A percentile compares a stretch with the other conserved stretches of the same genome.
phyloP scores from a whole-genome alignment of 345 rosid species.

The Dovyalis caffra region DNA sequence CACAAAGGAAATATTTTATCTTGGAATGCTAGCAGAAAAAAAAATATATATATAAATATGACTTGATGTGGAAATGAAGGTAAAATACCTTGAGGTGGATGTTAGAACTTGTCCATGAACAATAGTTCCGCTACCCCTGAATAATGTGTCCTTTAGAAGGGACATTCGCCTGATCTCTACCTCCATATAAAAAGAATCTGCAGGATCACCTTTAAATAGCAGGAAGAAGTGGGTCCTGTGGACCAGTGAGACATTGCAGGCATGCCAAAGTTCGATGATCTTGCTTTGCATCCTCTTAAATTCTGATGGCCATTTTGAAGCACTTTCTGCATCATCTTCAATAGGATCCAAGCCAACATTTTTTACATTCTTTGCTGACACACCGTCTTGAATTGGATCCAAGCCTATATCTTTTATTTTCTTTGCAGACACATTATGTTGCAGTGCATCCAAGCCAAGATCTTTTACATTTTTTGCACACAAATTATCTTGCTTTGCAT shows the following conservation, averaged over 20 bases:
- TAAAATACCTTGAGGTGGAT: constrained; percentile 52
- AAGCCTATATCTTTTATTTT: constrained; percentile 62
- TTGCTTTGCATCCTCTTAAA: constrained; percentile 65
- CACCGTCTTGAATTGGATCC: constrained; percentile 54
- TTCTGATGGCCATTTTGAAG: constrained; percentile 51
- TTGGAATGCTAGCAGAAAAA: background rate
- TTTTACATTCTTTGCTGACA: constrained; percentile 45
- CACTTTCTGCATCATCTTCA: constrained; percentile 41
- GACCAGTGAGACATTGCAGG: constrained; percentile 68
- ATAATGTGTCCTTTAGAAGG: constrained; percentile 58
- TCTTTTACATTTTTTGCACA: constrained; percentile 53
- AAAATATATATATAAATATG: no score
- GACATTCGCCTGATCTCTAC: constrained; percentile 75
- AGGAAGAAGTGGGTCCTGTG: constrained; percentile 92
- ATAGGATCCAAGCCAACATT: constrained; percentile 81
- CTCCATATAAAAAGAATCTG: constrained; percentile 82
- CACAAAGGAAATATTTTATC: background rate
- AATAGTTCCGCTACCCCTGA: constrained; percentile 41
- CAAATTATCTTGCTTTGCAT: constrained; percentile 54
- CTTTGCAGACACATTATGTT: constrained; percentile 43
- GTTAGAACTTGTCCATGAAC: constrained; percentile 47
- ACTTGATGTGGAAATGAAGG: background rate
- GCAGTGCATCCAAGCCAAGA: constrained; percentile 70
- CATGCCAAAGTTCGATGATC: constrained; percentile 83
- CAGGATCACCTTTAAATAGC: constrained; percentile 71